Base-by-base conservation (phyloP, 75 land plant genomes). In the Sequoiadendron giganteum region DNA sequence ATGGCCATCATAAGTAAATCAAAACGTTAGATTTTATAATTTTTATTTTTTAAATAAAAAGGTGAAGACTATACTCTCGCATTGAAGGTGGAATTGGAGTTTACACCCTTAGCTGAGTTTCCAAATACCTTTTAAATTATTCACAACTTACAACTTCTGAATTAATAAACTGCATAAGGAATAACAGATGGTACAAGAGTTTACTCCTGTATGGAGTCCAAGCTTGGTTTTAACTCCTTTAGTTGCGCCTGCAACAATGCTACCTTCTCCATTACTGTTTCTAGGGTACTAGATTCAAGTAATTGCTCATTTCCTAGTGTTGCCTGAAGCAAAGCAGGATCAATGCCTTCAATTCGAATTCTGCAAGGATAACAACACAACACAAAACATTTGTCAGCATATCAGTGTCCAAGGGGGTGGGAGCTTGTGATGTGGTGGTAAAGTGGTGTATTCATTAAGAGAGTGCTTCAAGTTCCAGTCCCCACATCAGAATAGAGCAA, bases 151-250 rank as follows among this genome's bases (percentile, higher is more conserved):
- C 34, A 75, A 32, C 14, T 75, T 75, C 38, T 0, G 34, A 75
- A 32, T 34, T 11, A 75, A 14, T 25, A 75, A 11, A 10, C 34
- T 32, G 14, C 16, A 34, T 34, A 75, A 34, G 14, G 13, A 65
- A 79, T 79, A 79, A 76, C 36, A 83, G 28, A 18, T 80, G 21
- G 42, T 45, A 87, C 52, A 80, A 88, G 49, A 25, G 13, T 90
- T 21, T 96, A 96, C 99, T 98, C 99, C 82, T 95, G 75, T 61
- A 98, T 98, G 49, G 98, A 93, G 88, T 95, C 99, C 90, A 98
- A 90, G 84, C 94, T 95, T 30, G 99, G 99, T 90, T 92, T 95
- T 94, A 95, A 89, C 82, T 95, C 95, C 92, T 97, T 98, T 70
- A 98, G 65, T 79, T 98, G 99, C 30, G 93, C 94, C 88, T 98